Conservation (phyloP, 2,329 filamentous ascomycete species). For the Cordyceps sp. region DNA sequence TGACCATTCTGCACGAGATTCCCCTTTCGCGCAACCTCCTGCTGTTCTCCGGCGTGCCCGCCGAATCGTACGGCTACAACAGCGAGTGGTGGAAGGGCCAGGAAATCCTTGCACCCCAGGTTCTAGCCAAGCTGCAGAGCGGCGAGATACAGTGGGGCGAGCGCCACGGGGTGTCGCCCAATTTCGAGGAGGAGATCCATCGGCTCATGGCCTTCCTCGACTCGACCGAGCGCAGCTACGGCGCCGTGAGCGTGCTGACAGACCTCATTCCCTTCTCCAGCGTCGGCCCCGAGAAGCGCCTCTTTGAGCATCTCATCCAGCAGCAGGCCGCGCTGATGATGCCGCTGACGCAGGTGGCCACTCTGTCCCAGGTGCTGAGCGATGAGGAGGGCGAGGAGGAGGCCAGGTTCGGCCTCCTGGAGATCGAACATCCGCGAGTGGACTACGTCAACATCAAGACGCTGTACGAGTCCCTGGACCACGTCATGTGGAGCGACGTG, state of each 20-base stretch:
- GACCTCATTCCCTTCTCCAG: slow-evolving; percentile 17
- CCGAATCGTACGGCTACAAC: slow-evolving; percentile 35
- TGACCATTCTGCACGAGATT: slow-evolving; percentile 44
- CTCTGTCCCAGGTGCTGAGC: slow-evolving; percentile 12
- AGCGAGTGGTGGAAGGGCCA: slow-evolving; percentile 46
- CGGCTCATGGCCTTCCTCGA: slow-evolving; percentile 48
- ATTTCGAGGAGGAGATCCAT: slow-evolving; percentile 38
- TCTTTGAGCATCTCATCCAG: slow-evolving; percentile 25
- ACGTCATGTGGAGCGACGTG: slow-evolving; percentile 28
- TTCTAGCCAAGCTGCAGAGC: slow-evolving; percentile 15
- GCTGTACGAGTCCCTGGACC: slow-evolving; percentile 30
- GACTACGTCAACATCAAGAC: slow-evolving; percentile 23
- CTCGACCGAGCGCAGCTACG: slow-evolving; percentile 41
- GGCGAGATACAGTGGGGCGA: slow-evolving; percentile 14
- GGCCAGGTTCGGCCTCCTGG: slow-evolving; percentile 23
- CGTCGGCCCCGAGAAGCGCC: slow-evolving; percentile 21
- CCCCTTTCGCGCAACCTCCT: slow-evolving; percentile 40
- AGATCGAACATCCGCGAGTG: slow-evolving; percentile 18
- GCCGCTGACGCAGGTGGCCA: slow-evolving; percentile 17
- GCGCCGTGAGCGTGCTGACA: slow-evolving; percentile 31
- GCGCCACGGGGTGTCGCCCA: slow-evolving; percentile 12
- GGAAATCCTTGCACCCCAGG: slow-evolving; percentile 25
- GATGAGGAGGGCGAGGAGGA: slow-evolving; percentile 15
- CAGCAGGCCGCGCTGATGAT: slow-evolving; percentile 9
- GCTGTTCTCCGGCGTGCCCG: slow-evolving; percentile 23